phyloP scores from a whole-genome alignment of 2,329 filamentous ascomycete species.

The Aureobasidium sp. region DNA sequence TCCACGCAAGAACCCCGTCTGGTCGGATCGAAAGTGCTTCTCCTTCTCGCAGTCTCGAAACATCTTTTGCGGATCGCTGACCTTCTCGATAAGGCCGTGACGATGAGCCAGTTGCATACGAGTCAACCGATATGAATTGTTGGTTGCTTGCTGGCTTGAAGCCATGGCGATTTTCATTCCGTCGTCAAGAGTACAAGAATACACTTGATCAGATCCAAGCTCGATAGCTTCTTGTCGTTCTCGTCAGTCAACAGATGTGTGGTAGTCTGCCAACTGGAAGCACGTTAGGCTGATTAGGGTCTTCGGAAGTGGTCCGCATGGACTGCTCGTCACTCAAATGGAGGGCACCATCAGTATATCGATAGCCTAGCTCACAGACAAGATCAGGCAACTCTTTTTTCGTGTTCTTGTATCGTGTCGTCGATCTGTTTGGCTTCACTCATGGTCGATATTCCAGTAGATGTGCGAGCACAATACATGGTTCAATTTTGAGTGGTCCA shows the following conservation, averaged over 20 bases:
- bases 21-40: not conserved
- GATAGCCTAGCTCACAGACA: constrained; percentile 11
- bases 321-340: not conserved
- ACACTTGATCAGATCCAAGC: constrained; percentile 4
- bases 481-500: too few relatives aligned
- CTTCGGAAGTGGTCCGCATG: not conserved
- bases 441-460: too few relatives aligned
- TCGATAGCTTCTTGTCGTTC: not conserved
- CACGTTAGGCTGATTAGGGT: not conserved
- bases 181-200: constrained; percentile 4
- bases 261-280: not conserved
- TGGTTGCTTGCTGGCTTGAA: not conserved
- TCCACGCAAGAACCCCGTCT: not conserved
- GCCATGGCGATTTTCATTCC: not conserved
- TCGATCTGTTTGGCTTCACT: constrained; percentile 1
- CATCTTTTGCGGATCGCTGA: not conserved
- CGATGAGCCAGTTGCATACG: not conserved
- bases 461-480: too few relatives aligned
- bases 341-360: not conserved
- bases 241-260: not conserved
- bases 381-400: constrained; percentile 12
- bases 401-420: too few relatives aligned
- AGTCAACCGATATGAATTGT: not conserved
- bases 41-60: not conserved
- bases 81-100: not conserved